These are phyloP conservation scores for Paxillus ammoniavirescens DNA, from an alignment of 768 basidiomycete genomes.

Conservation along the genomic window DNA sequence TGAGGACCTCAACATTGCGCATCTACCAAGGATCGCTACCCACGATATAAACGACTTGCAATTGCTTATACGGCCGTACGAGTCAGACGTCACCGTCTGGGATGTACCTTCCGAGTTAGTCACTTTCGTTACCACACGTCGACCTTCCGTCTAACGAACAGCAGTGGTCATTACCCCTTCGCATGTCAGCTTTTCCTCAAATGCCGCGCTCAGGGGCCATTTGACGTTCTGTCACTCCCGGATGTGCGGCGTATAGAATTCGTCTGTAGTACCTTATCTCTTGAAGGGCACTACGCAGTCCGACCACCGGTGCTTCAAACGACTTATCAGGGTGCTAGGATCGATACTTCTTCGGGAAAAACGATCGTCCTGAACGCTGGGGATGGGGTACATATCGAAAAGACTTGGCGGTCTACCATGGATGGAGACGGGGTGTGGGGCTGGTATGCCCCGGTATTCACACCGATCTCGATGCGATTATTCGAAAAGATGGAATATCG, in stretches of 20 bases:
- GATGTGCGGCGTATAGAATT: constrained; percentile 17
- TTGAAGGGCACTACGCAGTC: constrained; percentile 1
- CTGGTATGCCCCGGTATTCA: constrained; percentile 40
- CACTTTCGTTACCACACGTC: background rate
- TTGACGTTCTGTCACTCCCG: constrained; percentile 7
- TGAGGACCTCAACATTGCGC: background rate
- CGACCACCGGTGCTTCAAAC: constrained; percentile 7
- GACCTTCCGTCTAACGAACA: background rate
- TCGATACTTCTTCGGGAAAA: background rate
- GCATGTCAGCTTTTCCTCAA: constrained; percentile 23
- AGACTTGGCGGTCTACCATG: constrained; percentile 13
- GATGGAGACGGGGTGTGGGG: constrained; percentile 23
- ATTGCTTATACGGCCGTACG: constrained; percentile 11
- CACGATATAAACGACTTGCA: constrained; percentile 9
- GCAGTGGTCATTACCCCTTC: constrained; percentile 19
- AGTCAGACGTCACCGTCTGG: constrained; percentile 25
- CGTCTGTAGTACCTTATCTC: constrained; percentile 16
- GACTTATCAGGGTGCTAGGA: constrained; percentile 14
- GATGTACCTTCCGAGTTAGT: constrained; percentile 22
- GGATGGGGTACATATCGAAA: constrained; percentile 24
- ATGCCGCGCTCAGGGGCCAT: constrained; percentile 12
- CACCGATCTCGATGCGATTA: constrained; percentile 47
- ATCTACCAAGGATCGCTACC: background rate
- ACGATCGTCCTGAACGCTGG: background rate
- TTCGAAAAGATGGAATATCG: constrained; percentile 48